These are phyloP conservation scores for Sporothrix mexicana DNA, from an alignment of 2,329 filamentous ascomycete species.

Conservation along the genomic window DNA sequence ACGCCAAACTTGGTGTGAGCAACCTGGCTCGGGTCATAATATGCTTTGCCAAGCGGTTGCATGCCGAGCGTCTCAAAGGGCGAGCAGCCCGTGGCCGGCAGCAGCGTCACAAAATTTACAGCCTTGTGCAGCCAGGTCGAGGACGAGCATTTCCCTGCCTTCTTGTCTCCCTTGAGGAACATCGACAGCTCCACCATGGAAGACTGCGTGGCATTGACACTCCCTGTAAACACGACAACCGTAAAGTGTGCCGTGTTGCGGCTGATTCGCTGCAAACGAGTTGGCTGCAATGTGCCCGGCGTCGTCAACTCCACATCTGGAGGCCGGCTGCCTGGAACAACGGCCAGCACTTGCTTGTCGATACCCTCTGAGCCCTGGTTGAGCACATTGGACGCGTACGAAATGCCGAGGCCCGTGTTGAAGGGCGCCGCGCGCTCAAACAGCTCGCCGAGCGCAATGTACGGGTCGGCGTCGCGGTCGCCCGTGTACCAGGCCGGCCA, in stretches of 20 bases:
- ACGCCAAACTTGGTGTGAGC: slow-evolving; percentile 42
- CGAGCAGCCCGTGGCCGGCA: slow-evolving; percentile 51
- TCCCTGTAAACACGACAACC: slow-evolving; percentile 48
- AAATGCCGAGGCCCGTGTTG: slow-evolving; percentile 65
- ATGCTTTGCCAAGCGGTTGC: slow-evolving; percentile 56
- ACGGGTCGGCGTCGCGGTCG: slow-evolving; percentile 49
- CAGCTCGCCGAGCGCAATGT: slow-evolving; percentile 59
- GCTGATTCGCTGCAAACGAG: slow-evolving; percentile 52
- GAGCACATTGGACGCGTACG: slow-evolving; percentile 48
- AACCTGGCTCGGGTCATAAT: slow-evolving; percentile 53
- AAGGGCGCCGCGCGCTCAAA: slow-evolving; percentile 65
- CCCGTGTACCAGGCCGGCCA: slow-evolving; percentile 48
- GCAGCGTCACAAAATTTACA: slow-evolving; percentile 54
- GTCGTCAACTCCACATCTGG: slow-evolving; percentile 54
- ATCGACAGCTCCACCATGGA: slow-evolving; percentile 36
- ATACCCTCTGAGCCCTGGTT: slow-evolving; percentile 26
- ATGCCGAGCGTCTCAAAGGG: slow-evolving; percentile 52
- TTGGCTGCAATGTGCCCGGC: slow-evolving; percentile 52
- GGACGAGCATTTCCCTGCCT: slow-evolving; percentile 6
- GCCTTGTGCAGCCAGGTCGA: slow-evolving; percentile 42
- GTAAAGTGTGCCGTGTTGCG: slow-evolving; percentile 52
- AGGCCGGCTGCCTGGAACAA: slow-evolving; percentile 51
- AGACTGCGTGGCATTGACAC: slow-evolving; percentile 35
- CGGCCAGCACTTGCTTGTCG: slow-evolving; percentile 24
- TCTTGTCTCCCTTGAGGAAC: slow-evolving; percentile 26